These are phyloP conservation scores for Globisporangium solare DNA, from an alignment of 352 stramenopile species.

Conservation along the genomic window DNA sequence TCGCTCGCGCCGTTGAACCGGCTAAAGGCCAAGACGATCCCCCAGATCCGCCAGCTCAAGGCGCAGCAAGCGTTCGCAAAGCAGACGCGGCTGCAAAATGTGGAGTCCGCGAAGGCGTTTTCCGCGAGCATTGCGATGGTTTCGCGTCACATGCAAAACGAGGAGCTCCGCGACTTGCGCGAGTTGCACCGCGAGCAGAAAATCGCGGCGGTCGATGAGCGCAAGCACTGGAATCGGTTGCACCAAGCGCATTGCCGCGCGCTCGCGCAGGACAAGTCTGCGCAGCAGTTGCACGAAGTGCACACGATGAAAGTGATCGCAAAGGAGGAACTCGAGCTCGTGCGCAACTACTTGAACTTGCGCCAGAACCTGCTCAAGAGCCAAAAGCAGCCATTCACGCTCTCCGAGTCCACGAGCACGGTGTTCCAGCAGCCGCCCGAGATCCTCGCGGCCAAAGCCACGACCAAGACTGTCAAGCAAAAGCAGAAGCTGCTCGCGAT, in stretches of 20 bases:
- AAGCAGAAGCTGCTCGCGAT: slow-evolving; percentile 33
- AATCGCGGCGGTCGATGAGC: slow-evolving; percentile 37
- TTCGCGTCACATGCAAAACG: slow-evolving; percentile 63
- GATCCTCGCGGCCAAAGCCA: slow-evolving; percentile 55
- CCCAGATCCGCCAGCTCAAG: slow-evolving; percentile 24
- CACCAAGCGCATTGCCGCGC: slow-evolving; percentile 55
- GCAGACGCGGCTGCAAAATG: slow-evolving; percentile 27
- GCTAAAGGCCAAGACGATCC: slow-evolving; percentile 14
- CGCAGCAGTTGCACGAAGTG: slow-evolving; percentile 40
- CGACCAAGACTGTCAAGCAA: slow-evolving; percentile 39
- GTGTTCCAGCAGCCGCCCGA: slow-evolving; percentile 61
- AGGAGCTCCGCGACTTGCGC: slow-evolving; percentile 48
- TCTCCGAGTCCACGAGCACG: slow-evolving; percentile 69
- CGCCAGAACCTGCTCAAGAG: slow-evolving; percentile 42
- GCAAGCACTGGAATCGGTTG: slow-evolving; percentile 37
- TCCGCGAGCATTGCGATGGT: slow-evolving; percentile 71
- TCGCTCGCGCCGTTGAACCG: slow-evolving; percentile 36
- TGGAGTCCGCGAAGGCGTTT: slow-evolving; percentile 57
- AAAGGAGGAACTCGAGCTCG: slow-evolving; percentile 41
- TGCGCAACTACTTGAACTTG: slow-evolving; percentile 31
- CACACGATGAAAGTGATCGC: slow-evolving; percentile 55
- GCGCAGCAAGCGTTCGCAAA: slow-evolving; percentile 27
- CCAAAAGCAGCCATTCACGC: slow-evolving; percentile 43
- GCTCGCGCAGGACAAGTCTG: slow-evolving; percentile 35
- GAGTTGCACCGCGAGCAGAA: slow-evolving; percentile 36